These are phyloP conservation scores for Colletotrichum chlorophyti DNA, from an alignment of 2,329 filamentous ascomycete genomes.

Conservation along the genomic window DNA sequence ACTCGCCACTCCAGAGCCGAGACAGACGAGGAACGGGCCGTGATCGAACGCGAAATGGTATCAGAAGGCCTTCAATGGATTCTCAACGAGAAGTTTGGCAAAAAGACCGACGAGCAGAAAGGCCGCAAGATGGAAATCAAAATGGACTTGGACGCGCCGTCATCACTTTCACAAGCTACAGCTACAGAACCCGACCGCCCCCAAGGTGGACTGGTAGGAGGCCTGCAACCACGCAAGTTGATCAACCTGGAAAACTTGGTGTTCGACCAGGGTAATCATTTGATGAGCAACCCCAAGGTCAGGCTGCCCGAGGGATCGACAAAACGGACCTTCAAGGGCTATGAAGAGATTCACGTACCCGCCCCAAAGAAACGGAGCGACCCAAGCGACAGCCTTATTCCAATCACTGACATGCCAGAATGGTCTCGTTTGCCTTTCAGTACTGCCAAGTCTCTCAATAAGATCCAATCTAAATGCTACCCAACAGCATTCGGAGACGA, in stretches of 20 bases:
- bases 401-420: conserved; percentile 86
- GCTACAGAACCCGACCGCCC: conserved; percentile 58
- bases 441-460: conserved; percentile 85
- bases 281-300: conserved; percentile 99
- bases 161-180: conserved; percentile 58
- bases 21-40: conserved; percentile 75
- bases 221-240: conserved; percentile 82
- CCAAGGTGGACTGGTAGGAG: conserved; percentile 79
- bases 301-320: conserved; percentile 92
- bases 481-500: conserved; percentile 91
- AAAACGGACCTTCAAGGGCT: conserved; percentile 95
- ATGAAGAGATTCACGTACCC: conserved; percentile 97
- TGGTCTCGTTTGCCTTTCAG: conserved; percentile 92
- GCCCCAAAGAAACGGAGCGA: conserved; percentile 88
- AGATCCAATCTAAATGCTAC: conserved; percentile 93
- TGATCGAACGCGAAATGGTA: conserved; percentile 89
- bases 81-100: conserved; percentile 84
- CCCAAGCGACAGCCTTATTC: conserved; percentile 80
- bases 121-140: conserved; percentile 84
- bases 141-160: conserved; percentile 87
- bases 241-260: conserved; percentile 96
- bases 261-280: conserved; percentile 97
- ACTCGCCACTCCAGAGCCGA: conserved; percentile 86
- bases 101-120: conserved; percentile 64
- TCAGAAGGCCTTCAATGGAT: conserved; percentile 87